Percentiles rank a stretch among this genome's conserved stretches.
Conservation (phyloP, 805 yeast species). For the Schizosaccharomyces japonicus region DNA sequence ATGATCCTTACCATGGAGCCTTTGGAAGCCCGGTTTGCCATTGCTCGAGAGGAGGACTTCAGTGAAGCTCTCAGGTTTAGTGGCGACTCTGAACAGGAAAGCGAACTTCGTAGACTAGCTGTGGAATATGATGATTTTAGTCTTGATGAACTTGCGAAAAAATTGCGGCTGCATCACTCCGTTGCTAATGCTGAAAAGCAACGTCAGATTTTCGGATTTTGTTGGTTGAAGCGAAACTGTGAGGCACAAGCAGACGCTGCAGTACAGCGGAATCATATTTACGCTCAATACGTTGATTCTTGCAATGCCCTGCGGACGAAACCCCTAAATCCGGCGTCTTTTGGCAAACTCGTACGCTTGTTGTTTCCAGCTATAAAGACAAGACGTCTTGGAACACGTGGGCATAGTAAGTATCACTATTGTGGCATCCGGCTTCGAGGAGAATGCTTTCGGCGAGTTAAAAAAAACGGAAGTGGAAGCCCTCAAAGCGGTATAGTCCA, state of each 20-base stretch:
- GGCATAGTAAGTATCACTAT: slow-evolving; percentile 65
- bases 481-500: background rate
- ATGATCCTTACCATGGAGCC: too few species aligned
- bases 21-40: too few species aligned
- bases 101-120: background rate
- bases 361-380: slow-evolving; percentile 46
- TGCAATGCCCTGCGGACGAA: slow-evolving; percentile 32
- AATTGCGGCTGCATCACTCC: slow-evolving; percentile 11
- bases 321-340: slow-evolving; percentile 50
- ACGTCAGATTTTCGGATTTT: slow-evolving; percentile 54
- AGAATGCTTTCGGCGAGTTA: background rate
- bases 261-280: slow-evolving; percentile 43
- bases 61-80: too few species aligned
- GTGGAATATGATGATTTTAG: slow-evolving; percentile 1
- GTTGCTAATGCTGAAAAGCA: slow-evolving; percentile 14
- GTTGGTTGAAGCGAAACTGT: slow-evolving; percentile 52
- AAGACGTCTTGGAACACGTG: slow-evolving; percentile 58
- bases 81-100: background rate
- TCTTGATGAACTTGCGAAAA: slow-evolving; percentile 11
- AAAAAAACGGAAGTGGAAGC: background rate
- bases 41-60: too few species aligned
- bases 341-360: slow-evolving; percentile 49
- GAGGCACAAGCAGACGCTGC: slow-evolving; percentile 26
- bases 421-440: slow-evolving; percentile 34
- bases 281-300: slow-evolving; percentile 35